Base-by-base conservation (phyloP, 306 rosid genomes). In the Crataegus laevigata region DNA sequence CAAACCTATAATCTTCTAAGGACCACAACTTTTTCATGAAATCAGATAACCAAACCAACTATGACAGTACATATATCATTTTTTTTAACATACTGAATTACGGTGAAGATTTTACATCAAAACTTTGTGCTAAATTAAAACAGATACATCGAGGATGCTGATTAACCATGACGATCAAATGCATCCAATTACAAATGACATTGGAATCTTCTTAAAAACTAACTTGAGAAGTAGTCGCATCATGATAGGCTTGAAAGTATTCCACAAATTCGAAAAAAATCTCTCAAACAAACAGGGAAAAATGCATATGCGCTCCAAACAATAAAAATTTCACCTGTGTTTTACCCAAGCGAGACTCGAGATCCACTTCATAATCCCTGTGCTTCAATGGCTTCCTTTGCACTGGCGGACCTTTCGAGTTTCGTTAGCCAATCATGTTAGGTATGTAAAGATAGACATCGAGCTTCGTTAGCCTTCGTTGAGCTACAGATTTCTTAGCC, bases 341-440 rank as follows among this genome's bases (percentile, higher is more conserved):
- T 80, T 96, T 96, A 32, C 99, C 99, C 84, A 92, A 85, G 79
- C 93, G 91, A 34, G 99, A 94, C 73, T 92, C 90, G 7, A 94
- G 99, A 90, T 94, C 93, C 11, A 94, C 99, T 84, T 90, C 98
- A 76, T 85, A 96, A 87, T 96, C 99, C 81, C 99, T 88, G 70
- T 92, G 98, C 79, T 96, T 96, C 86, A 96, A 83, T 66, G 99
- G 98, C 79, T 96, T 89, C 87, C 98, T 88, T 78, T 90, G 98
- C 69, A 88, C 96, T 1, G 77, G 88, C 78, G 98, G 98, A 64
- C 96, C 98, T 84, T 90, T 92, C 0, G 84, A n/a, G n/a, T n/a
- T n/a, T n/a, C n/a, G n/a, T n/a, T n/a, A n/a, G n/a, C n/a, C n/a
- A n/a, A n/a, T n/a, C n/a, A n/a, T n/a, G n/a, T n/a, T n/a, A n/a